phyloP scores from a whole-genome alignment of 192 early-diverging fungal species.

The Umbelopsis vinacea region DNA sequence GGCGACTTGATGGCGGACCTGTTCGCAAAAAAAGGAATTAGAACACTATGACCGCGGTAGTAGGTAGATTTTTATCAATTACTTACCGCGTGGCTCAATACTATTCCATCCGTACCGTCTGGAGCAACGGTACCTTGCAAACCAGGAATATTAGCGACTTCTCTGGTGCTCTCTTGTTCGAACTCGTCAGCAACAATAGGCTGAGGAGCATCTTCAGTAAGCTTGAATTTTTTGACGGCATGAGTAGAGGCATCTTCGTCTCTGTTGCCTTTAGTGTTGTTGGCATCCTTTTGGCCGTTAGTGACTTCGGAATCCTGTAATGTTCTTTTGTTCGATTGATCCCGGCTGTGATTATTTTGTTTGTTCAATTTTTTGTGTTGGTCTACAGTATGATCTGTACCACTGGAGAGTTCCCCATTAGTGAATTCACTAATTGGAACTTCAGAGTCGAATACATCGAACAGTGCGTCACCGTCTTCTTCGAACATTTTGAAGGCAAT shows the following conservation, averaged over 20 bases:
- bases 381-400: not conserved
- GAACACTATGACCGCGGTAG: not conserved
- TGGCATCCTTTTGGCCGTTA: not conserved
- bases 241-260: constrained; percentile 10
- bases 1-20: constrained; percentile 95
- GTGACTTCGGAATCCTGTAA: not conserved
- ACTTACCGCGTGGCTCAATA: constrained; percentile 50
- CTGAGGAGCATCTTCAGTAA: constrained; percentile 36
- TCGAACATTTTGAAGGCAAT: constrained; percentile 31
- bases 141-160: constrained; percentile 64
- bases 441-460: constrained; percentile 31
- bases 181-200: constrained; percentile 73
- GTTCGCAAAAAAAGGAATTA: constrained; percentile 35
- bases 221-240: constrained; percentile 6
- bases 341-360: not conserved
- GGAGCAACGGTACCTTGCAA: constrained; percentile 51
- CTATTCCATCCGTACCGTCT: constrained; percentile 45
- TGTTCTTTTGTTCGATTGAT: constrained; percentile 7
- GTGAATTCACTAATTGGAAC: constrained; percentile 16
- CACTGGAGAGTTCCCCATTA: constrained; percentile 8
- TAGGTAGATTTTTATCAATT: not conserved
- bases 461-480: constrained; percentile 38
- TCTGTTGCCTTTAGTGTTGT: constrained; percentile 29
- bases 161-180: constrained; percentile 68
- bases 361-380: not conserved